A percentile compares a stretch with the other conserved stretches of the same genome.
Conservation (phyloP, 2,329 filamentous ascomycete genomes). For the Fusarium nurragi region DNA sequence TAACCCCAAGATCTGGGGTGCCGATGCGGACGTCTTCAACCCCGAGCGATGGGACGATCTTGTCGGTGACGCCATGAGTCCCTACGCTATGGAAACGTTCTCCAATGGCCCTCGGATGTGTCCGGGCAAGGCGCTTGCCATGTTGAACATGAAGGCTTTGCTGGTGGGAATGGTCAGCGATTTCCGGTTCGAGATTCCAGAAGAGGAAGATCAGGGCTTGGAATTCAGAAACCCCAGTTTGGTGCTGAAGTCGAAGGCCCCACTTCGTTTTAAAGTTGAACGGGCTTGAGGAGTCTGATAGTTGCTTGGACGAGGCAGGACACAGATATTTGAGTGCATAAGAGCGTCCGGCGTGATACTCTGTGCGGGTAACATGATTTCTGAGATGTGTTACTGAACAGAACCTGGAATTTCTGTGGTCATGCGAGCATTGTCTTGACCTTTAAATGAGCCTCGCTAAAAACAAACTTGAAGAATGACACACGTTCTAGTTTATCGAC, state of each 20-base stretch:
- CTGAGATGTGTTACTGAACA: too few species aligned
- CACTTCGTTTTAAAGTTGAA: neutral
- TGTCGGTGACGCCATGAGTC: neutral
- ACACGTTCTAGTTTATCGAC: too few species aligned
- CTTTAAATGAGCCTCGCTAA: too few species aligned
- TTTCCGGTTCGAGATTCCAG: neutral
- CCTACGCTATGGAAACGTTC: slow-evolving; percentile 14
- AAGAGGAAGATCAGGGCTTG: neutral
- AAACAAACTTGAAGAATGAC: too few species aligned
- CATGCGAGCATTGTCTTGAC: too few species aligned
- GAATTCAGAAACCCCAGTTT: slow-evolving; percentile 18
- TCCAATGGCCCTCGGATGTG: slow-evolving; percentile 24
- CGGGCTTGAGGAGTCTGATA: too few species aligned
- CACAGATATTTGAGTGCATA: too few species aligned
- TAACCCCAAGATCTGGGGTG: slow-evolving; percentile 22
- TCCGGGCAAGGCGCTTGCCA: slow-evolving; percentile 17
- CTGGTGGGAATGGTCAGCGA: slow-evolving; percentile 4
- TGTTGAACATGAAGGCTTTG: slow-evolving; percentile 23
- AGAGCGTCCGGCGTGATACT: too few species aligned
- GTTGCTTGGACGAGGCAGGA: too few species aligned
- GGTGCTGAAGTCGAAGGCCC: neutral
- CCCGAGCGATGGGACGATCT: slow-evolving; percentile 25
- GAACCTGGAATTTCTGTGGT: too few species aligned
- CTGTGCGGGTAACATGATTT: too few species aligned
- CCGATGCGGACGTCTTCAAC: neutral